Evolutionary conservation across 768 basidiomycete species (phyloP).

Genomic region (Lactifluus hygrophoroides): DNA sequence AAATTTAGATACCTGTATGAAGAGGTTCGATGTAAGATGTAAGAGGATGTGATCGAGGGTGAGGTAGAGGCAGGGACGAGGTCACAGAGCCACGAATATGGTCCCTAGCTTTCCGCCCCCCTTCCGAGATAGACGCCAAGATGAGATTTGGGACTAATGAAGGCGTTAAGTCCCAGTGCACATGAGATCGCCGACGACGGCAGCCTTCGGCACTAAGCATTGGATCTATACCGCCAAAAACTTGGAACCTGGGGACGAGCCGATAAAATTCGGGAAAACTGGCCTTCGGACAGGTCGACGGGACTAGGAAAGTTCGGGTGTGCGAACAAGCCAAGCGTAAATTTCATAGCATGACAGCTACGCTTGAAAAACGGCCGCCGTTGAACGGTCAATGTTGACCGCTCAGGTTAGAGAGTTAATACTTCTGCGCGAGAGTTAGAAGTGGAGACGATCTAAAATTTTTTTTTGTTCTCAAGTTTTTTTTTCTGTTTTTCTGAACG

Average conservation of each 20-base stretch:
- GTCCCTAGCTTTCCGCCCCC: background rate
- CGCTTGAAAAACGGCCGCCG: background rate
- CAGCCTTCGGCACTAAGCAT: background rate
- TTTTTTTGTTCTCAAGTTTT: background rate
- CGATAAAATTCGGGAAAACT: background rate
- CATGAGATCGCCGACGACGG: background rate
- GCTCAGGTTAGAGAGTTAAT: background rate
- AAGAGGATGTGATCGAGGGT: background rate
- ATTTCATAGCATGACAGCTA: background rate
- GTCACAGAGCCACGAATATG: background rate
- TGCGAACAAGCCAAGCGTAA: background rate
- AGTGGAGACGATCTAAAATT: background rate
- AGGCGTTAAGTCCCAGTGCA: background rate
- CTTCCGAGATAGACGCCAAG: constrained; percentile 7
- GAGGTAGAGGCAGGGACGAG: background rate
- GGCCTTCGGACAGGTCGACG: background rate
- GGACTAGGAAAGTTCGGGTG: background rate
- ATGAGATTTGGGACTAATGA: background rate
- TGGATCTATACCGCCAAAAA: background rate
- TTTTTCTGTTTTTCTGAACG: background rate
- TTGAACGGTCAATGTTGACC: background rate
- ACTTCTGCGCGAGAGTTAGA: background rate
- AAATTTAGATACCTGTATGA: background rate
- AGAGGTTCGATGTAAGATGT: background rate
- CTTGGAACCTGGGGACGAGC: background rate